phyloP scores from a whole-genome alignment of 1,139 yeast species.

The Nakaseomyces uthaithaninus region DNA sequence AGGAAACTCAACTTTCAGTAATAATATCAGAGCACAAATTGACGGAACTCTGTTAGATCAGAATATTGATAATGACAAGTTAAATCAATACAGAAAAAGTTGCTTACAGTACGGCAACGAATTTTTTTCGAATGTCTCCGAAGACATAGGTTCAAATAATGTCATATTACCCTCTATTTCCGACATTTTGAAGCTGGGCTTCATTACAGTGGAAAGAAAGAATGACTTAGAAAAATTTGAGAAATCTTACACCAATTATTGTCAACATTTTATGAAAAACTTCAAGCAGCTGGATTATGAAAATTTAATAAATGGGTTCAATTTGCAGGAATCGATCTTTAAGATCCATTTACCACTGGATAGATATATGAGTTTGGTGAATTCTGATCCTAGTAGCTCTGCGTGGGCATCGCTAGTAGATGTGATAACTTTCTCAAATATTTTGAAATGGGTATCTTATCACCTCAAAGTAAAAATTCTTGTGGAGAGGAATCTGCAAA shows the following conservation, averaged over 20 bases:
- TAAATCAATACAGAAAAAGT: background rate
- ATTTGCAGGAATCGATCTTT: background rate
- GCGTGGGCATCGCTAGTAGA: background rate
- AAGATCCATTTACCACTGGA: background rate
- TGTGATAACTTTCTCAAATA: background rate
- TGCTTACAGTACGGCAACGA: background rate
- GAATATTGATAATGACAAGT: constrained; percentile 2
- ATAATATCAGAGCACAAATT: background rate
- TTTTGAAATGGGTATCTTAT: background rate
- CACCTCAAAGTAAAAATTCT: background rate
- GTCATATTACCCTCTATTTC: background rate
- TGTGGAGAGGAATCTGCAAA: background rate
- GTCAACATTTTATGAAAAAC: background rate
- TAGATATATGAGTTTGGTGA: background rate
- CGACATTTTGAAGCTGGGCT: background rate
- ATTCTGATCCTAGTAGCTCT: background rate
- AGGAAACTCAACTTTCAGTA: background rate
- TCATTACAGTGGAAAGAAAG: constrained; percentile 2
- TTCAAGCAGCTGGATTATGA: constrained; percentile 62
- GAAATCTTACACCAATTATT: background rate
- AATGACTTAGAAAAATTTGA: background rate
- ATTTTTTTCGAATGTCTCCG: background rate
- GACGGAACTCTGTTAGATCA: background rate
- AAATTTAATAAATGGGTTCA: background rate
- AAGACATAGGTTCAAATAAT: background rate